Base-by-base conservation (phyloP, 441 rosid genomes). In the Erodium chrysanthum region DNA sequence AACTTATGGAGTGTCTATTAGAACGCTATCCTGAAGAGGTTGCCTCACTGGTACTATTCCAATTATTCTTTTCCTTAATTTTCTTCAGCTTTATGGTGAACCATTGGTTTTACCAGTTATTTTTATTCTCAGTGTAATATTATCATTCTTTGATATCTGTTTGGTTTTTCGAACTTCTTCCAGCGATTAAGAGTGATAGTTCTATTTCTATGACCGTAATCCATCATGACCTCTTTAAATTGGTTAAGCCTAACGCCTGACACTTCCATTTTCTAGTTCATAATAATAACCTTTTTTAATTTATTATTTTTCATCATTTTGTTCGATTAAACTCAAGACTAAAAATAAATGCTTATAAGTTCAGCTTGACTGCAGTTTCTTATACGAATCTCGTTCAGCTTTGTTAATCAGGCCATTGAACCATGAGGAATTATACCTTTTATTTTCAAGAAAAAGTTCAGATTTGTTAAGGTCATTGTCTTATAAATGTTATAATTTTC, bases 1-100 rank as follows among this genome's bases (percentile, higher is more conserved):
- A 91, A 79, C 91, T 93, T 73, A 65, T 88, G 80, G 96, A 91
- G 70, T 83, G 89, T 79, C 81, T 93, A 35, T 79, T 93, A 69
- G 84, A 85, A 76, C 64, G 78, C 40, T 79, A 84, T 79, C 77
- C 95, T 12, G 74, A 73, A 52, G 86, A 82, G 56, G 75, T 86
- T 58, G 65, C 71, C 68, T 71, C 85, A 46, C 70, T 82, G 93
- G 98, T 93, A 88, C 69, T 70, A 68, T 66, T 76, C 64, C 52
- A 62, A 42, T 27, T 54, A 66, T 70, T 64, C 46, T 37, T 67
- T 73, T 79, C 58, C 37, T 61, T 67, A 12, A 7, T 7, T 37
- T 37, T 15, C 52, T 70, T 9, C 21, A 56, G 25, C 29, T 56
- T 56, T 56, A 54, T 42, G 3, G 9, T 44, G 15, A 44, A 44